phyloP scores from a whole-genome alignment of 345 rosid genomes.

The Isatis tinctoria region DNA sequence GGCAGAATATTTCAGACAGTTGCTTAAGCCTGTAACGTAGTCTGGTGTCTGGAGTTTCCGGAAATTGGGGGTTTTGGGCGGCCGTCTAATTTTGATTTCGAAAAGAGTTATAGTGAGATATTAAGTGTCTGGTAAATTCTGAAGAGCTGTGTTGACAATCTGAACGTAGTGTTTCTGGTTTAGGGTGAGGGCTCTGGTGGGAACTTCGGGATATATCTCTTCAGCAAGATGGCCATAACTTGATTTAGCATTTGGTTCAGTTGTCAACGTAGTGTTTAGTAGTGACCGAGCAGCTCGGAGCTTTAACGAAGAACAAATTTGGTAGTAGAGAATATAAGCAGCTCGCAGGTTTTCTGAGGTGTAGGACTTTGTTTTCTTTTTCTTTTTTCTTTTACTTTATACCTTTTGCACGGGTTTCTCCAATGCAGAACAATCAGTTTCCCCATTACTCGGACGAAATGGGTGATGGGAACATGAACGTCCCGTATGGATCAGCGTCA shows the following conservation, averaged over 20 bases:
- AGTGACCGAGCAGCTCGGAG: conserved; percentile 26
- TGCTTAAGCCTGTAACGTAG: conserved; percentile 98
- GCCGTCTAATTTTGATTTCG: conserved; percentile 38
- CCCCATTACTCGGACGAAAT: conserved; percentile 43
- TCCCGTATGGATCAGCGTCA: conserved; percentile 44
- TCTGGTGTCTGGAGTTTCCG: conserved; percentile 31
- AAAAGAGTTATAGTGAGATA: conserved; percentile 31
- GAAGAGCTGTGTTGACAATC: conserved; percentile 27
- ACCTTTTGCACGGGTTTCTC: conserved; percentile 22
- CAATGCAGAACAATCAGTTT: conserved; percentile 54
- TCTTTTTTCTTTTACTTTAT: conserved; percentile 8
- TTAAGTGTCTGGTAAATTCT: conserved; percentile 28
- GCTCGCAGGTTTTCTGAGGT: conserved; percentile 19
- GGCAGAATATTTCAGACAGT: conserved; percentile 96
- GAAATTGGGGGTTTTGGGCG: conserved; percentile 40
- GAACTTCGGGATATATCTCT: conserved; percentile 17
- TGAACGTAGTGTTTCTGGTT: conserved; percentile 17
- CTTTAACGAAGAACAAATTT: conserved; percentile 24
- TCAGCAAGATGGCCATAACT: conserved; percentile 34
- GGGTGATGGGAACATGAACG: conserved; percentile 42
- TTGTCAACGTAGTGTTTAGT: conserved; percentile 26
- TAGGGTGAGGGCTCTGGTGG: conserved; percentile 30
- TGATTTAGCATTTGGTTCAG: conserved; percentile 34
- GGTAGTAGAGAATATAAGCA: conserved; percentile 27
- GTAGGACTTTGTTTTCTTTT: conserved; percentile 22